Conservation (phyloP, 495 filamentous ascomycete genomes). For the Penicillium atrosanguineum region DNA sequence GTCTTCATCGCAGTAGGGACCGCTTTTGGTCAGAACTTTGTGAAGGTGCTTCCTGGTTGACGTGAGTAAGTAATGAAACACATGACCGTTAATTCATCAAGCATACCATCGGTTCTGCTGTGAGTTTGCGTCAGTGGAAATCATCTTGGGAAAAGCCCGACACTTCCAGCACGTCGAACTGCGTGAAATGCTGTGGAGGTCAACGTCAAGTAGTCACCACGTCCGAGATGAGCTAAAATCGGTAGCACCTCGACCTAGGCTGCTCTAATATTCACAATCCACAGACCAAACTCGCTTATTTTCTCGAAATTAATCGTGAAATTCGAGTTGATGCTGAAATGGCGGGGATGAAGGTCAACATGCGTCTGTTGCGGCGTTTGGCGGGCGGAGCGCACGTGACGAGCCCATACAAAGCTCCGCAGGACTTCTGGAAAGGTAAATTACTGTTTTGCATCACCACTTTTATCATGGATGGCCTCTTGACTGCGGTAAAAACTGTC, state of each 20-base stretch:
- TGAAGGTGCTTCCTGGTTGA: conserved; percentile 72
- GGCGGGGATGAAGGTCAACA: conserved; percentile 15
- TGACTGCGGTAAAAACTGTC: conserved; percentile 41
- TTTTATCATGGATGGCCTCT: conserved; percentile 40
- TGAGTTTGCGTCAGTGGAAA: conserved; percentile 16
- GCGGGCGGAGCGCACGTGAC: conserved; percentile 31
- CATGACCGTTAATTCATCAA: background rate
- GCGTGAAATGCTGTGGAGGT: background rate
- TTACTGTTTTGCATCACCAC: conserved; percentile 1
- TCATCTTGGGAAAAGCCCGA: conserved; percentile 10
- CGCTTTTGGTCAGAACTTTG: conserved; percentile 67
- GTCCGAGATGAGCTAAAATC: background rate
- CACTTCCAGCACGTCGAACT: background rate
- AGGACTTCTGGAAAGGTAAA: conserved; percentile 7
- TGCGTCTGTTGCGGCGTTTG: conserved; percentile 11
- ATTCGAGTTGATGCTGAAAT: conserved; percentile 2
- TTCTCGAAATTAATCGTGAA: background rate
- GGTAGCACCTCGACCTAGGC: background rate
- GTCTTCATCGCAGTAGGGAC: conserved; percentile 75
- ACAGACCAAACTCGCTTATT: background rate
- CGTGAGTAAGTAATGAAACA: conserved; percentile 14
- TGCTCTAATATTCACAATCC: background rate
- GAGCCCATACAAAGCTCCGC: conserved; percentile 32
- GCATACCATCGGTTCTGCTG: conserved; percentile 19
- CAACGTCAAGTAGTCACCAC: background rate